Conservation (phyloP, 805 yeast genomes). For the Barnettozyma wickerhamii region DNA sequence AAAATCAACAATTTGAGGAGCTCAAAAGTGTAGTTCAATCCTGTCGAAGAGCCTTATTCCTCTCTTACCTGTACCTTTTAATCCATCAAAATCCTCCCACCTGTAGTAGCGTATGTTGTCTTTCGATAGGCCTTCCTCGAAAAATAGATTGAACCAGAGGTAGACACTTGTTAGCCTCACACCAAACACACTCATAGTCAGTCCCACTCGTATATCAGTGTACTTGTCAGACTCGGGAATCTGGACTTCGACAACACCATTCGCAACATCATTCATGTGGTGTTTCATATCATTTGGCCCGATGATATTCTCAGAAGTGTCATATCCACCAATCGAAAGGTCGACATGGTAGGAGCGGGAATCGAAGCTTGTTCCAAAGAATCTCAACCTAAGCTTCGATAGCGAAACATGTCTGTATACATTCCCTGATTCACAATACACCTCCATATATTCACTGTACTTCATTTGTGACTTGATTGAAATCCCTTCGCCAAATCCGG, state of each 20-base stretch:
- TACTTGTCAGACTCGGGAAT: constrained; percentile 4
- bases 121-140: constrained; percentile 30
- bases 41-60: constrained; percentile 52
- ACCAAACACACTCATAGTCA: constrained; percentile 1
- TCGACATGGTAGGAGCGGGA: constrained; percentile 1
- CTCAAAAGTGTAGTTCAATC: constrained; percentile 9
- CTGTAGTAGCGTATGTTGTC: background rate
- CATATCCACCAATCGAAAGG: constrained; percentile 4
- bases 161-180: constrained; percentile 22
- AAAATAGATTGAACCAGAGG: constrained; percentile 41
- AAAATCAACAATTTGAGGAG: too few species aligned
- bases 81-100: constrained; percentile 65
- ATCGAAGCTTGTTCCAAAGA: constrained; percentile 4
- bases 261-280: background rate
- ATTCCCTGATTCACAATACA: constrained; percentile 1
- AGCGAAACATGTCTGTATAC: background rate
- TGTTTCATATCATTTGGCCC: constrained; percentile 1
- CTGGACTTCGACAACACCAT: background rate
- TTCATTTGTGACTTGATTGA: constrained; percentile 66
- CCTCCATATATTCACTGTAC: constrained; percentile 51
- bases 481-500: constrained; percentile 58
- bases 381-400: constrained; percentile 3
- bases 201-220: constrained; percentile 24
- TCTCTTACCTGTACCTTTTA: constrained; percentile 51
- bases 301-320: constrained; percentile 1